Evolutionary conservation across 441 rosid species (phyloP), one percentile per base, ranked within the genome.

Genomic region (Manihot esculenta): DNA sequence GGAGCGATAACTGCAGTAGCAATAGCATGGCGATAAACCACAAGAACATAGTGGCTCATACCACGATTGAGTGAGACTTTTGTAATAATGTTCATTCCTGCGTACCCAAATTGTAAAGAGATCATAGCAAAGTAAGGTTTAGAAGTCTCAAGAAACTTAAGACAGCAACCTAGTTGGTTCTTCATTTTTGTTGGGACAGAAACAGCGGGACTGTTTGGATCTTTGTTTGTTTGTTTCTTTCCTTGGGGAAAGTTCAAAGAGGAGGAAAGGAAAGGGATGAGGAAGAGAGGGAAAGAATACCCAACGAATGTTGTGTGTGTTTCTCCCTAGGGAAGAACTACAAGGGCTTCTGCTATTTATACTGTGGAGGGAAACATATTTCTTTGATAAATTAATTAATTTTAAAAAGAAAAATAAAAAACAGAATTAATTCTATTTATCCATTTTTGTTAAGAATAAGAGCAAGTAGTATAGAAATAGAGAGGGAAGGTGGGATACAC

Each of bases 41-140:
- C 94, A 5, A 91, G 93, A 50, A 91, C 93, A 42, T 89, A 86
- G 72, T 86, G 97, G 78, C 94, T 91, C 91, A 91, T 89, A 26
- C 97, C 97, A 3, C 75, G 61, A 79, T 86, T 86, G 63, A 91
- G 89, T 24, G 97, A 85, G 24, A 86, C 87, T 80, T 89, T 91
- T 13, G 91, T 87, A 62, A 91, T 89, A 61, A 91, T 86, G 66
- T 86, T 85, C 97, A 91, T 91, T 15, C 94, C 93, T 0, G 97
- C 97, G 5, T 89, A 89, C 0, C 94, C 94, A 56, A 91, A 89
- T 56, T 91, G 97, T 51, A 91, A 84, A 3, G 87, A 84, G 58
- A 89, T 80, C 93, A 91, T 87, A 48, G 94, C 94, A 48, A 85
- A 71, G 79, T 85, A 87, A 2, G 91, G 91, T 23, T 87, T 87